Evolutionary conservation across 1,139 yeast genomes (phyloP).

Genomic region (Suhomyces chickasaworum): DNA sequence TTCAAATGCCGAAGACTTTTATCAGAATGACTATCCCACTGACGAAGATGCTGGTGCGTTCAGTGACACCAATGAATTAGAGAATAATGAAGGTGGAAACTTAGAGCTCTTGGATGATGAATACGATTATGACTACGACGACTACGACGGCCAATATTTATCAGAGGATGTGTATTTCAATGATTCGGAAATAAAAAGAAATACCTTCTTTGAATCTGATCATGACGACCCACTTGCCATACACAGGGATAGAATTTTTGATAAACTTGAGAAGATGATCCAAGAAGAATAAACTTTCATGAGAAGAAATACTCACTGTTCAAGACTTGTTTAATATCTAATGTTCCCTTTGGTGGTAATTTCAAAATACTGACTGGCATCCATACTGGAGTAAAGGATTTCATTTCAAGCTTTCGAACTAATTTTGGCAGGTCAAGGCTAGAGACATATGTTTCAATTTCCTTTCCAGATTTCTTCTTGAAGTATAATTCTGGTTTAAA

Average conservation of each 20-base stretch:
- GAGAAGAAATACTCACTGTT: slow-evolving; percentile 44
- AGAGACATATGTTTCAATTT: slow-evolving; percentile 13
- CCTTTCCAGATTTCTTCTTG: slow-evolving; percentile 6
- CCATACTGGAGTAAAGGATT: slow-evolving; percentile 22
- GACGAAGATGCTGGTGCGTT: slow-evolving; percentile 68
- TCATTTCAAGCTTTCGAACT: not conserved
- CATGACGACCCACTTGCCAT: slow-evolving; percentile 61
- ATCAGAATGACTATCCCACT: slow-evolving; percentile 92
- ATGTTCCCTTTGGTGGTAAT: slow-evolving; percentile 35
- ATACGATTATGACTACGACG: slow-evolving; percentile 30
- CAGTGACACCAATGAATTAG: slow-evolving; percentile 24
- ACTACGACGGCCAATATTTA: slow-evolving; percentile 21
- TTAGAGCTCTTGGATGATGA: slow-evolving; percentile 22
- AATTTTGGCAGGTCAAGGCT: not conserved
- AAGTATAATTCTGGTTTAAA: slow-evolving; percentile 27
- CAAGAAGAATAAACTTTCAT: slow-evolving; percentile 21
- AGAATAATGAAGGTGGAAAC: slow-evolving; percentile 42
- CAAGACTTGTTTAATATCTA: slow-evolving; percentile 36
- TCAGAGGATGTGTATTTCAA: slow-evolving; percentile 26
- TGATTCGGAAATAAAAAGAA: slow-evolving; percentile 37
- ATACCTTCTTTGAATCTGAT: slow-evolving; percentile 55
- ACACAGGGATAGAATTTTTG: slow-evolving; percentile 65
- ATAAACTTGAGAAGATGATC: slow-evolving; percentile 54
- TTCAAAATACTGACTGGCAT: slow-evolving; percentile 29
- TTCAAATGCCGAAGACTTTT: slow-evolving; percentile 79